Conservation (phyloP, 495 filamentous ascomycete species). For the Hyaloscypha bicolor region DNA sequence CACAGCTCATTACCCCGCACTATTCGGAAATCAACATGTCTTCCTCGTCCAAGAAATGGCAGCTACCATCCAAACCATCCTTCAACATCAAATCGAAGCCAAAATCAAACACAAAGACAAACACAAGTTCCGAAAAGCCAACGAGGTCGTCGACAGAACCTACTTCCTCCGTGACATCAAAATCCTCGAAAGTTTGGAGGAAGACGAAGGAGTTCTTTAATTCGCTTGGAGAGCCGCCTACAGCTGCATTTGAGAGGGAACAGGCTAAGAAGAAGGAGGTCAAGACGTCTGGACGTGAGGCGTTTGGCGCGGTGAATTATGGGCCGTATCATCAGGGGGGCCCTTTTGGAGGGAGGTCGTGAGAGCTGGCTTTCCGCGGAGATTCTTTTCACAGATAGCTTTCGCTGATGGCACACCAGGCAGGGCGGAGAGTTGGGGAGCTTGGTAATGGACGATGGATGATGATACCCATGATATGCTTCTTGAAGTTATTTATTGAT, state of each 20-base stretch:
- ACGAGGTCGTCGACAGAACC: neutral
- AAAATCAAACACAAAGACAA: neutral
- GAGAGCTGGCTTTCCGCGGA: neutral
- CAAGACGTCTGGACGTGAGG: slow-evolving; percentile 14
- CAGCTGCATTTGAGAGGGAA: slow-evolving; percentile 21
- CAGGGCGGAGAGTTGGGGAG: neutral
- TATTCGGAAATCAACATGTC: slow-evolving; percentile 2
- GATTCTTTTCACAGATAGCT: neutral
- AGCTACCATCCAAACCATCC: neutral
- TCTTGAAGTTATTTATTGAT: neutral
- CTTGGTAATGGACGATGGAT: neutral
- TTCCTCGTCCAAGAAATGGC: slow-evolving; percentile 8
- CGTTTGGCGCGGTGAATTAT: slow-evolving; percentile 24
- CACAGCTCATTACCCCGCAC: neutral
- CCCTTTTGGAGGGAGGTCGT: slow-evolving; percentile 20
- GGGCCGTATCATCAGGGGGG: slow-evolving; percentile 21
- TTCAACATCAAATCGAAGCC: neutral
- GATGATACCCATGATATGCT: slow-evolving; percentile 1
- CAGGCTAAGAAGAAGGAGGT: slow-evolving; percentile 11
- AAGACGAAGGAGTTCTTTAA: slow-evolving; percentile 25
- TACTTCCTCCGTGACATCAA: slow-evolving; percentile 2
- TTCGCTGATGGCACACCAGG: neutral
- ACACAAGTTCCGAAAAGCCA: neutral
- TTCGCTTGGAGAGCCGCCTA: slow-evolving; percentile 25
- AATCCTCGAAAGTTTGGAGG: slow-evolving; percentile 11